Percentiles rank a stretch among this genome's conserved stretches.
Evolutionary conservation across 2,329 filamentous ascomycete species (phyloP).

Genomic region (Fusarium aywerte): DNA sequence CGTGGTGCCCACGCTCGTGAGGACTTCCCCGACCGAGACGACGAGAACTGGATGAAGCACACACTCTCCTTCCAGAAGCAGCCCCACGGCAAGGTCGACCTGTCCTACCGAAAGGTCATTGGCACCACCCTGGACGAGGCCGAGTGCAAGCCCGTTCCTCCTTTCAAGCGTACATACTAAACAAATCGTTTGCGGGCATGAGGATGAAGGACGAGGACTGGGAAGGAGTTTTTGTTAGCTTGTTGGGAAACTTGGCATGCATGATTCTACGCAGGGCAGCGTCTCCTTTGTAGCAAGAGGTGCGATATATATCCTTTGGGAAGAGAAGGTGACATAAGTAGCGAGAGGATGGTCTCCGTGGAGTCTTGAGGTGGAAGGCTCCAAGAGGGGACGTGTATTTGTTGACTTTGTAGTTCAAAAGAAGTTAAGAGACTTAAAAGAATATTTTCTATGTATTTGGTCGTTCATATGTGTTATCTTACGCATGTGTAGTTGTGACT

Average conservation of each 20-base stretch:
- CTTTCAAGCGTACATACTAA: conserved; percentile 95
- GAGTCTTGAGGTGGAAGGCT: conserved; percentile 20
- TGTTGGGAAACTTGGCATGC: conserved; percentile 44
- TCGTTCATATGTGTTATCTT: neutral
- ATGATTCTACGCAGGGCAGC: conserved; percentile 45
- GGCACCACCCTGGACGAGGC: conserved; percentile 88
- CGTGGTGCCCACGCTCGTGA: conserved; percentile 97
- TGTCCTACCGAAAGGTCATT: conserved; percentile 87
- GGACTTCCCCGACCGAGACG: conserved; percentile 95
- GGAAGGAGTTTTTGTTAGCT: conserved; percentile 43
- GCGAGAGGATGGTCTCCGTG: conserved; percentile 31
- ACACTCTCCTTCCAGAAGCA: conserved; percentile 95
- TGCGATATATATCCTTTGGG: conserved; percentile 46
- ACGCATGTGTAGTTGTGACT: neutral
- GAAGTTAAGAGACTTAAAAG: conserved; percentile 37
- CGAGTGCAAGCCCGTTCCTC: conserved; percentile 95
- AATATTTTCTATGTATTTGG: conserved; percentile 7
- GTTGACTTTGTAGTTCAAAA: conserved; percentile 38
- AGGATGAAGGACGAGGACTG: conserved; percentile 10
- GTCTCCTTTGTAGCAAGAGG: conserved; percentile 46
- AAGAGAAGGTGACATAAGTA: conserved; percentile 16
- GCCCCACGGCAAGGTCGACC: conserved; percentile 86
- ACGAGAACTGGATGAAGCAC: conserved; percentile 99
- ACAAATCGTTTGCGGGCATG: conserved; percentile 58
- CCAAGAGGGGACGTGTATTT: conserved; percentile 37